Conservation (phyloP, 106 monocot genomes). For the Phalaenopsis aphrodite region DNA sequence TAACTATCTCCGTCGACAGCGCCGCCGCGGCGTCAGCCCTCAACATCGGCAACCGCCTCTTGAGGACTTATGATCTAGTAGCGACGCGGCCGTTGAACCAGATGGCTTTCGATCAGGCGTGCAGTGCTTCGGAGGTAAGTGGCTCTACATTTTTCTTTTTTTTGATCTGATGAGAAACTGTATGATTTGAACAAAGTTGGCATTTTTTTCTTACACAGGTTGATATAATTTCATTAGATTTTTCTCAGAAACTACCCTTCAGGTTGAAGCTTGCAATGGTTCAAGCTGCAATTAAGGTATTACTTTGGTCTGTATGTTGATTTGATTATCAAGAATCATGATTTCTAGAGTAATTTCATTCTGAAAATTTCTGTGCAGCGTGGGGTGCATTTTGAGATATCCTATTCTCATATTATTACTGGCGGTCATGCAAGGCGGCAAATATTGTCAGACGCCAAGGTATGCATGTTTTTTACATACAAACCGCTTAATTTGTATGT, state of each 20-base stretch:
- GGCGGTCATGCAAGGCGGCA: conserved; percentile 39
- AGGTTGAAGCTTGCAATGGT: conserved; percentile 62
- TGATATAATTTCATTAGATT: conserved; percentile 76
- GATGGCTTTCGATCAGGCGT: conserved; percentile 56
- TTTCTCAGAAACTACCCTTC: conserved; percentile 79
- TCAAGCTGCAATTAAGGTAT: conserved; percentile 68
- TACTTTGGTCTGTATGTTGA: not conserved
- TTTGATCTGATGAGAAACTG: not conserved
- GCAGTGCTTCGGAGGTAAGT: conserved; percentile 57
- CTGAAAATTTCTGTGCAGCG: conserved; percentile 41
- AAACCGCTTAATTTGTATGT: no score
- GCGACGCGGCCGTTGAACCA: conserved; percentile 57
- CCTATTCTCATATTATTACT: conserved; percentile 54
- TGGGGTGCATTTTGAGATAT: conserved; percentile 79
- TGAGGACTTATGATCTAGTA: conserved; percentile 65
- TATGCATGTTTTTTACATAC: conserved; percentile 7
- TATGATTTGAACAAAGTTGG: not conserved
- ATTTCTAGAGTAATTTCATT: not conserved
- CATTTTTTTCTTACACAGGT: conserved; percentile 32
- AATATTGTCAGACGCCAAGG: conserved; percentile 66
- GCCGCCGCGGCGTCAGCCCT: conserved; percentile 14
- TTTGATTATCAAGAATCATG: conserved; percentile 1
- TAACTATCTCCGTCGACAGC: conserved; percentile 34
- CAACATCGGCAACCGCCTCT: conserved; percentile 31
- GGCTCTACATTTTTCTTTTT: not conserved